Evolutionary conservation across 2,329 filamentous ascomycete genomes (phyloP).

Genomic region (Annulohypoxylon truncatum): DNA sequence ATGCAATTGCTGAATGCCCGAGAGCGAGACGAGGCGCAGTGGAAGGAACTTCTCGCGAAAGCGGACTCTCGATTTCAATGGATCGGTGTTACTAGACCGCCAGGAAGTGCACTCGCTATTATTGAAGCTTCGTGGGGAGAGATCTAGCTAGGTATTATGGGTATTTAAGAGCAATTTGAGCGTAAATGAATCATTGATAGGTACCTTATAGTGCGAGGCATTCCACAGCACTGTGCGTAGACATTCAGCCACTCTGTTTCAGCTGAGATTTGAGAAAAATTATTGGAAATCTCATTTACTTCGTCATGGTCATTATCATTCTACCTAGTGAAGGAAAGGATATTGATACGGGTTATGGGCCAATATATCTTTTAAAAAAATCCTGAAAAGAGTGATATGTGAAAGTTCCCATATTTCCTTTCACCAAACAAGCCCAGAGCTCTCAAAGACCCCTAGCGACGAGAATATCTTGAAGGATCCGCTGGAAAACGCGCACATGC

Average conservation of each 20-base stretch:
- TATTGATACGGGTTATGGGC: neutral
- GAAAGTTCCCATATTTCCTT: neutral
- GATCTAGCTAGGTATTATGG: no score
- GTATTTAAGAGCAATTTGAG: neutral
- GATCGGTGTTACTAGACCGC: conserved; percentile 8
- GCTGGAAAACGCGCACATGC: conserved; percentile 3
- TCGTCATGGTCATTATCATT: neutral
- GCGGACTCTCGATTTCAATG: neutral
- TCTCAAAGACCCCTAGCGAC: neutral
- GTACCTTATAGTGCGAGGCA: neutral
- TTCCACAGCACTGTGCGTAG: neutral
- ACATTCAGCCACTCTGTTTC: neutral
- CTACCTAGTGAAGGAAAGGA: neutral
- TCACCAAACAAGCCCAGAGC: neutral
- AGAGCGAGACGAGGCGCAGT: conserved; percentile 1
- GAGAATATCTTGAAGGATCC: conserved; percentile 7
- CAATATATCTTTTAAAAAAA: neutral
- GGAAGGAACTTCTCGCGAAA: conserved; percentile 8
- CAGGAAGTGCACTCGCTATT: conserved; percentile 9
- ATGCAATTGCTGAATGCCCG: conserved; percentile 9
- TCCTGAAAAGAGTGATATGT: neutral
- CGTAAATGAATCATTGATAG: neutral
- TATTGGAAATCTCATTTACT: neutral
- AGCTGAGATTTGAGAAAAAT: neutral
- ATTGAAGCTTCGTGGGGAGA: neutral